phyloP scores from a whole-genome alignment of 805 yeast genomes.

The Candida insectalens region DNA sequence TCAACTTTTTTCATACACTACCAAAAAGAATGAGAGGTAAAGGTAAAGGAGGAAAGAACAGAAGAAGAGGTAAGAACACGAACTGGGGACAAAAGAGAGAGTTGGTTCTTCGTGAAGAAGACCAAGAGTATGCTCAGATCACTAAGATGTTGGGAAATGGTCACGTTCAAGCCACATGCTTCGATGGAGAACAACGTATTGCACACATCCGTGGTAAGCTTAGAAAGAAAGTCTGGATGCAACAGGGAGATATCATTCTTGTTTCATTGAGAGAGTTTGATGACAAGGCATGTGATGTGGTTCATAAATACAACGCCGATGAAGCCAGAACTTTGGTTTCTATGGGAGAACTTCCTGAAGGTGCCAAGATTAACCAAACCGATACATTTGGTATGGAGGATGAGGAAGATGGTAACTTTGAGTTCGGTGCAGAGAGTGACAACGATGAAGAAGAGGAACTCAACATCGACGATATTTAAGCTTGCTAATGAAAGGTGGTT shows the following conservation, averaged over 20 bases:
- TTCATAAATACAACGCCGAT: conserved; percentile 92
- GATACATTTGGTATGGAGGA: conserved; percentile 95
- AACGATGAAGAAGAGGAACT: conserved; percentile 61
- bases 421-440: conserved; percentile 89
- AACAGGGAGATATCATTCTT: conserved; percentile 94
- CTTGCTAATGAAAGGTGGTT: too few species aligned
- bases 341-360: conserved; percentile 95
- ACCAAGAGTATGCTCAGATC: conserved; percentile 98
- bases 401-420: conserved; percentile 96
- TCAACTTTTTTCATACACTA: too few species aligned
- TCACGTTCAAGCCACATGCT: conserved; percentile 89
- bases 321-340: conserved; percentile 95
- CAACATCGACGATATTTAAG: conserved; percentile 90
- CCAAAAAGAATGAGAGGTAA: too few species aligned
- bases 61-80: conserved; percentile 98
- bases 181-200: conserved; percentile 88
- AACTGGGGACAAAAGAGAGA: conserved; percentile 90
- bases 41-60: conserved; percentile 75
- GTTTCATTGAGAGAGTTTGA: conserved; percentile 97
- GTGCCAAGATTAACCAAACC: conserved; percentile 94
- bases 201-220: conserved; percentile 98
- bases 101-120: conserved; percentile 83
- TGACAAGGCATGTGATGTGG: conserved; percentile 96
- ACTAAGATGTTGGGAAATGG: conserved; percentile 98
- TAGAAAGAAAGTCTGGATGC: conserved; percentile 99